Evolutionary conservation across 495 filamentous ascomycete species (phyloP).

Genomic region (Tetracladium marchalianum): DNA sequence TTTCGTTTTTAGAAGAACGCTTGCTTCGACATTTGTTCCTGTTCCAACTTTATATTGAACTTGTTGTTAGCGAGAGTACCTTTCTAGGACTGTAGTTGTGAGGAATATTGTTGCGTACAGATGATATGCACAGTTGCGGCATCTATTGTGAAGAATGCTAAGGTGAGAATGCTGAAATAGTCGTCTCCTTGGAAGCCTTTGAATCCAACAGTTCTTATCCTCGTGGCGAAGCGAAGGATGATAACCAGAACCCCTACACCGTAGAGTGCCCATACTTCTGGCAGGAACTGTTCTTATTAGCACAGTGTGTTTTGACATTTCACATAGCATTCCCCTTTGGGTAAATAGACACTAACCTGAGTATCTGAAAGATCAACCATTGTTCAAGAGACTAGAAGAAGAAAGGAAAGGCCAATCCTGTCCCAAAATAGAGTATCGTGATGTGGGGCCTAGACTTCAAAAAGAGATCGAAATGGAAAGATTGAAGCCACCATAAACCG

Average conservation of each 20-base stretch:
- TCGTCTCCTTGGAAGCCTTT: slow-evolving; percentile 21
- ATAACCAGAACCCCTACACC: slow-evolving; percentile 13
- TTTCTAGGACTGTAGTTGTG: neutral
- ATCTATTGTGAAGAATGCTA: slow-evolving; percentile 20
- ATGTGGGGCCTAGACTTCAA: no score
- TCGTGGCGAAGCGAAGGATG: slow-evolving; percentile 17
- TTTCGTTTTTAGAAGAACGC: neutral
- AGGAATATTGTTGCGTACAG: neutral
- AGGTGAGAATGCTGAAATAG: slow-evolving; percentile 14
- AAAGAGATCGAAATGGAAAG: no score
- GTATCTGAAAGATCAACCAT: no score
- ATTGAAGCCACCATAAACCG: no score
- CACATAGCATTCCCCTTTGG: no score
- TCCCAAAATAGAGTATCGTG: no score
- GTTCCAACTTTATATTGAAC: neutral
- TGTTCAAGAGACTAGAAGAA: no score
- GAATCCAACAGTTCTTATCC: slow-evolving; percentile 16
- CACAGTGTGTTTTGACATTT: neutral
- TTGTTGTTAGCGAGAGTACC: neutral
- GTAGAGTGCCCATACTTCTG: slow-evolving; percentile 20
- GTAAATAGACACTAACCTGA: no score
- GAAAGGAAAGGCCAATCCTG: no score
- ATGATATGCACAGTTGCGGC: slow-evolving; percentile 1
- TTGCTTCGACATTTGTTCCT: slow-evolving; percentile 1
- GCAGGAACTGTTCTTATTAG: slow-evolving; percentile 8